Conservation (phyloP, 179 eudicot genomes). For the Sideroxylon spinosum region DNA sequence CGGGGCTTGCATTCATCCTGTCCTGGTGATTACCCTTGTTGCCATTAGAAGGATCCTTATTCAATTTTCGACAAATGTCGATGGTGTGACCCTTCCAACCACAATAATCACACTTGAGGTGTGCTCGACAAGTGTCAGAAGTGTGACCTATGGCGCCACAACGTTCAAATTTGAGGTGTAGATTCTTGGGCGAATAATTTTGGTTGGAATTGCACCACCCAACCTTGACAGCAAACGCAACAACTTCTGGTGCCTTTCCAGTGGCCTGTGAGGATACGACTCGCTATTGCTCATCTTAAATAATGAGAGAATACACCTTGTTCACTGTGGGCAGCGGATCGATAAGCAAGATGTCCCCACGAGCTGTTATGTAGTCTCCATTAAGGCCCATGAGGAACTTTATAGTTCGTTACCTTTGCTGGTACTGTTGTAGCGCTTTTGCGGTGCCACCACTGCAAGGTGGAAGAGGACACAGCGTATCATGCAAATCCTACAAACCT, state of each 20-base stretch:
- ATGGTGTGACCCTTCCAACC: background rate
- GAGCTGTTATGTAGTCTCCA: background rate
- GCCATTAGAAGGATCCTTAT: background rate
- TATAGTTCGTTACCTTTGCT: background rate
- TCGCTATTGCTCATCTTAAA: slow-evolving; percentile 4
- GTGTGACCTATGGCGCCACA: background rate
- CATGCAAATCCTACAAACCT: background rate
- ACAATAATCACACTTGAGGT: slow-evolving; percentile 4
- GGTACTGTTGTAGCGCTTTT: background rate
- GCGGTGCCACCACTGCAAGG: background rate
- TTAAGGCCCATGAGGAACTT: slow-evolving; percentile 7
- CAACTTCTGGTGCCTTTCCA: background rate
- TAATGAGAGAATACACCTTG: slow-evolving; percentile 2
- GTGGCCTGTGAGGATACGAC: background rate
- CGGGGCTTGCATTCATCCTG: background rate
- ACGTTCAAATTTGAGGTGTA: background rate
- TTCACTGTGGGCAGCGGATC: background rate
- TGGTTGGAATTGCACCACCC: background rate
- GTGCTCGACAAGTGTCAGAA: background rate
- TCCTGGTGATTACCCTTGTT: background rate
- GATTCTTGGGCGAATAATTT: background rate
- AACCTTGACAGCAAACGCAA: background rate
- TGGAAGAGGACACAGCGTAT: background rate
- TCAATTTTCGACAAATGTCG: background rate
- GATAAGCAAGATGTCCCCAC: background rate